Evolutionary conservation across 2,329 filamentous ascomycete genomes (phyloP).

Genomic region (Mariannaea sp.): DNA sequence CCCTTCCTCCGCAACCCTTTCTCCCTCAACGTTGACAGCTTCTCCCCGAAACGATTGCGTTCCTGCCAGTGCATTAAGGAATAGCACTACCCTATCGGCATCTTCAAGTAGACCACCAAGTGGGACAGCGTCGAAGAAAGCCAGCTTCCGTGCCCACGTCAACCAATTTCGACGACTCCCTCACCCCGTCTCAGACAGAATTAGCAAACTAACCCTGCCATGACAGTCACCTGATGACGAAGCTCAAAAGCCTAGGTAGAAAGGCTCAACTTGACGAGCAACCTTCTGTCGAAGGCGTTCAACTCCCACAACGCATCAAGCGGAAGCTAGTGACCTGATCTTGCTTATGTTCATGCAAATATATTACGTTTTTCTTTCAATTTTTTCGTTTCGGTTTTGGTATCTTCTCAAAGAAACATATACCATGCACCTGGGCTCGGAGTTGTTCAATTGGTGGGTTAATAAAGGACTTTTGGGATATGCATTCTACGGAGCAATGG

Average conservation of each 20-base stretch:
- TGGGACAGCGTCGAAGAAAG: slow-evolving; percentile 26
- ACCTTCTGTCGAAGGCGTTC: slow-evolving; percentile 39
- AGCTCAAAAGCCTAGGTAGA: slow-evolving; percentile 54
- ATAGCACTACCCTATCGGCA: neutral
- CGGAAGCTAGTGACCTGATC: slow-evolving; percentile 40
- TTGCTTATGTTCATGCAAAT: neutral
- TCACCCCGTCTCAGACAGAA: slow-evolving; percentile 37
- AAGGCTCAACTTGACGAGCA: slow-evolving; percentile 42
- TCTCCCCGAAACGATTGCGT: slow-evolving; percentile 1
- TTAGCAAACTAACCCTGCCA: slow-evolving; percentile 40
- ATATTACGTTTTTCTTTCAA: neutral
- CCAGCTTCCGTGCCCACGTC: slow-evolving; percentile 33
- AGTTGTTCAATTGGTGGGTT: slow-evolving; percentile 8
- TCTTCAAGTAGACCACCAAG: slow-evolving; percentile 13
- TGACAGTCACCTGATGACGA: slow-evolving; percentile 59
- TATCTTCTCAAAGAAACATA: slow-evolving; percentile 17
- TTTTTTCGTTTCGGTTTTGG: slow-evolving; percentile 9
- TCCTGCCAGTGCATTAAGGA: neutral
- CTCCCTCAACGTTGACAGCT: neutral
- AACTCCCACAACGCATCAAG: slow-evolving; percentile 53
- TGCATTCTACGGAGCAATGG: no score
- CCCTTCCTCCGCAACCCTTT: slow-evolving; percentile 13
- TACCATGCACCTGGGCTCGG: slow-evolving; percentile 28
- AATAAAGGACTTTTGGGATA: neutral
- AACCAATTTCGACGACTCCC: slow-evolving; percentile 36